Base-by-base conservation (phyloP, 2,329 filamentous ascomycete species). In the Aureobasidium leucospermi region DNA sequence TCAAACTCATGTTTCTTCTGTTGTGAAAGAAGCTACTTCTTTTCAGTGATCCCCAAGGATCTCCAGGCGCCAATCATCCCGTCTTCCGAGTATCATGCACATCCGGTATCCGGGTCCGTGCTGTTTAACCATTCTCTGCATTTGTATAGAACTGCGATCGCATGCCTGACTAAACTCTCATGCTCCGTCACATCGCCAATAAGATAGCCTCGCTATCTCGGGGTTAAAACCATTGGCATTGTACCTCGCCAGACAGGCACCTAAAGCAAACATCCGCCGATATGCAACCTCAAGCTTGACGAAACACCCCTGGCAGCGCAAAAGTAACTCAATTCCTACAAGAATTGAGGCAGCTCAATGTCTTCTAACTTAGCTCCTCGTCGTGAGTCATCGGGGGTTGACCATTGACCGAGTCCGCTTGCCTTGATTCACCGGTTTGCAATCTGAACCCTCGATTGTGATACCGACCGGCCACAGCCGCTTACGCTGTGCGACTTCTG, bases 91-190 rank as follows among this genome's bases (percentile, higher is more conserved):
- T 23, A 23, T 23, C 29, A 42, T 55, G 38, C 51, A 23, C 51
- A 32, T 34, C 51, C 38, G 28, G n/a, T 38, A 55, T 11, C 6
- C 4, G 23, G 38, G 39, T 31, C 51, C 39, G 51, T 55, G 39
- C 51, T 55, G 29, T 28, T 42, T 8, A 29, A 55, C 39, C 51
- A 55, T 55, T 55, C 38, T 42, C 51, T 43, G 32, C 36, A 34
- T 34, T 43, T n/a, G 51, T 42, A 42, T 42, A 15, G 11, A n/a
- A 15, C 15, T 42, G 39, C 39, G 7, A 16, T 13, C 6, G 23
- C 23, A 23, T 23, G 23, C 23, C 23, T 23, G 23, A 23, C 23
- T 23, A 23, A 3, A 3, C 23, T 23, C 23, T 23, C 23, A 23
- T 23, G 23, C 23, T 23, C 23, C 9, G 6, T 48, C 46, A 28